A percentile compares a stretch with the other conserved stretches of the same genome.
phyloP scores from a whole-genome alignment of 192 early-diverging fungal species.

The Coemansia sp. region DNA sequence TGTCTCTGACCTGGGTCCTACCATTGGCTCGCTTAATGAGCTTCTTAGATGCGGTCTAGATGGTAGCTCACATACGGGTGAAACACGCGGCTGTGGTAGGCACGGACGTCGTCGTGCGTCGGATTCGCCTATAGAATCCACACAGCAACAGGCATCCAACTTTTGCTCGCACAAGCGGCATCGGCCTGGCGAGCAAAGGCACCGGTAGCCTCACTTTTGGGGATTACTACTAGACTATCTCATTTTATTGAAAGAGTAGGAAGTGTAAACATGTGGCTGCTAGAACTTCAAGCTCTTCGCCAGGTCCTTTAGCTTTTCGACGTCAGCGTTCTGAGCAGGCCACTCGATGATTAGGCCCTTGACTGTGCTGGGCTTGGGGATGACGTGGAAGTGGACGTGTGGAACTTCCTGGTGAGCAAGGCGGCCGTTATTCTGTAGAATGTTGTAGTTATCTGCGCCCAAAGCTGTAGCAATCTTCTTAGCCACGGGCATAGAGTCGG shows the following conservation, averaged over 20 bases:
- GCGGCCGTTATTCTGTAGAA: conserved; percentile 85
- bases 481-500: conserved; percentile 82
- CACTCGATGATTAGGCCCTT: conserved; percentile 77
- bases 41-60: background rate
- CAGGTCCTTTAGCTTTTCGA: conserved; percentile 58
- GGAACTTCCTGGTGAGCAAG: conserved; percentile 79
- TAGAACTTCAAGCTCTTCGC: conserved; percentile 35
- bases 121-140: background rate
- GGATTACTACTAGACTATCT: background rate
- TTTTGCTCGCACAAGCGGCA: background rate
- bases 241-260: background rate
- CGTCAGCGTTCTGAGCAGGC: conserved; percentile 58
- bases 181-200: background rate
- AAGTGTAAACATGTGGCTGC: background rate
- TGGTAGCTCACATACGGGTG: background rate
- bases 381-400: conserved; percentile 96
- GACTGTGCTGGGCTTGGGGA: conserved; percentile 62
- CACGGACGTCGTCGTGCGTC: background rate
- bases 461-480: conserved; percentile 85
- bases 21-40: background rate
- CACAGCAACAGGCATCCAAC: background rate
- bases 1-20: background rate
- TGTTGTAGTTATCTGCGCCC: conserved; percentile 81
- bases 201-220: background rate
- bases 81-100: background rate